Evolutionary conservation across 2,329 filamentous ascomycete species (phyloP), one percentile per base, ranked within the genome.

Genomic region (Fusarium mexicanum): DNA sequence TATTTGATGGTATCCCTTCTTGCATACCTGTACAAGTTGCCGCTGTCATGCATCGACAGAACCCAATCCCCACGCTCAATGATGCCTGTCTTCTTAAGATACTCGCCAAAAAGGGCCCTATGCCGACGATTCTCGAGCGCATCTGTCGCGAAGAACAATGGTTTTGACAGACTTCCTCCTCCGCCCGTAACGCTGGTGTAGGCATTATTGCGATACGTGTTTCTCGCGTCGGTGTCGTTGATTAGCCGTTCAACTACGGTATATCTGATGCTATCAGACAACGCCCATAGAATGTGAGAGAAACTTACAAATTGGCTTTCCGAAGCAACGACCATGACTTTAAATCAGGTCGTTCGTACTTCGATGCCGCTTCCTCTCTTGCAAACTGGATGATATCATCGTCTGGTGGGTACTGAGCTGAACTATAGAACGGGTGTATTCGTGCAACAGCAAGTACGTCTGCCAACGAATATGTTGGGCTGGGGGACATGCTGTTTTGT

Each of bases 101-200:
- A 78, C 0, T 74, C 60, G 0, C 84, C 84, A 18, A 82, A 80
- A 0, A 70, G 65, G 8, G 79, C 78, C 50, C 85, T 77, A 2
- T 86, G 85, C 3, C 69, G 69, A 4, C 85, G 83, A 33, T 85
- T 87, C 61, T 87, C 85, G 3, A 71, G 22, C 0, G 76, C 74
- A 68, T 86, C 84, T 0, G 82, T 84, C 0, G 81, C 80, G 57
- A 86, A 87, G 43, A 86, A 78, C 66, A 86, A 66, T 0, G 81
- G 79, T 0, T 75, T 73, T 1, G 78, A 78, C 2, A 62, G 7
- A 0, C 79, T 79, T 1, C 70, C 78, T 1, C 82, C 83, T 0
- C 85, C 85, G 2, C 85, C 85, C 0, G 85, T 86, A 2, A 78
- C 77, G 46, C 83, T 85, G 1, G 82, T 78, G 58, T 86, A 87